phyloP scores from a whole-genome alignment of 768 basidiomycete genomes.

The Suillus decipiens region DNA sequence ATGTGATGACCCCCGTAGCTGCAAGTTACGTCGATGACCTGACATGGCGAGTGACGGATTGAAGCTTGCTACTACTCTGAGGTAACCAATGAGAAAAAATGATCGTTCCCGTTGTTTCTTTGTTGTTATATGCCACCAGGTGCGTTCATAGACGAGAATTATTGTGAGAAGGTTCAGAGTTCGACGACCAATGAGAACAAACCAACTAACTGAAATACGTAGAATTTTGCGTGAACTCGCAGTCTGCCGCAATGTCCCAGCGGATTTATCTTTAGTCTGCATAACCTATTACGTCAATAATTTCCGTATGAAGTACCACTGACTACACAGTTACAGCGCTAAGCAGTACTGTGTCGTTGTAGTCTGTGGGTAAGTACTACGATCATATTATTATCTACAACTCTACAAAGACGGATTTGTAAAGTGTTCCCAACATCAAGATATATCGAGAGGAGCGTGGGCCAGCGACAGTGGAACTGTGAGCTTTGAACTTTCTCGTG shows the following conservation, averaged over 20 bases:
- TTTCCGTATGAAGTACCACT: too few species aligned
- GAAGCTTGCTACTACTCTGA: neutral
- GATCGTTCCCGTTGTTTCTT: neutral
- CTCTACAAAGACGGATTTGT: neutral
- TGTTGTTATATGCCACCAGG: neutral
- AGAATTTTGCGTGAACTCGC: neutral
- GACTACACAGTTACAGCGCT: neutral
- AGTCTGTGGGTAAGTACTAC: neutral
- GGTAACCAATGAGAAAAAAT: neutral
- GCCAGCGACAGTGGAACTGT: neutral
- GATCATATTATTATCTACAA: neutral
- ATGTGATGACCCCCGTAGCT: slow-evolving; percentile 10
- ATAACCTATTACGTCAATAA: too few species aligned
- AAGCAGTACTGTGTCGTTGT: too few species aligned
- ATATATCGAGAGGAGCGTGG: neutral
- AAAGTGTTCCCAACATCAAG: neutral
- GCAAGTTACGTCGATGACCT: neutral
- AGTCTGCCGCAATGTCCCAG: too few species aligned
- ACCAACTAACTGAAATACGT: neutral
- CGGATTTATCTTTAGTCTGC: too few species aligned
- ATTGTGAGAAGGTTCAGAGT: neutral
- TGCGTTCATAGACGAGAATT: neutral
- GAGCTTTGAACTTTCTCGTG: neutral
- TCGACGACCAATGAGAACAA: neutral
- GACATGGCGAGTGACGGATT: neutral